phyloP scores from a whole-genome alignment of 106 monocot species.

The Platanthera guangdongensis region DNA sequence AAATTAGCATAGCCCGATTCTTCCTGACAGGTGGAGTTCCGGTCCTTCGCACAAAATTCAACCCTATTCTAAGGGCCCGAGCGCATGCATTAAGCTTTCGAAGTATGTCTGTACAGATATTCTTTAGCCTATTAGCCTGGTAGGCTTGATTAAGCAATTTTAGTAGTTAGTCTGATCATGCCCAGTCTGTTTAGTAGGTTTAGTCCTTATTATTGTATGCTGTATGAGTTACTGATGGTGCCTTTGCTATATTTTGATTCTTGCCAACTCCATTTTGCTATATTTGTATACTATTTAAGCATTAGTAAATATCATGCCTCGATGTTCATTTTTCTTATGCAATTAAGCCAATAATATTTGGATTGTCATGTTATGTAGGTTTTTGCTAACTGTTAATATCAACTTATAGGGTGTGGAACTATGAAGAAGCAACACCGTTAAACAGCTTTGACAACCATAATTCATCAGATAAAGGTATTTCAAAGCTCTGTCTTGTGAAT shows the following conservation, averaged over 20 bases:
- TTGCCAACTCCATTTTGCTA: neutral
- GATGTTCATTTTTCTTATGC: neutral
- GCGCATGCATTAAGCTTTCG: neutral
- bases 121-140: neutral
- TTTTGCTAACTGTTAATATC: neutral
- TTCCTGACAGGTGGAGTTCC: neutral
- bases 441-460: slow-evolving; percentile 82
- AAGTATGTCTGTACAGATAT: neutral
- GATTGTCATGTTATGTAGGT: neutral
- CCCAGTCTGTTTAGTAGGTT: neutral
- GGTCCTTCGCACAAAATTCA: neutral
- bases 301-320: neutral
- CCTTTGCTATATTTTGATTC: neutral
- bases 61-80: neutral
- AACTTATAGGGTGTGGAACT: slow-evolving; percentile 78
- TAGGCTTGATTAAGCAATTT: neutral
- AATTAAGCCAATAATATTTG: neutral
- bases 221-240: neutral
- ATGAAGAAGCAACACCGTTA: slow-evolving; percentile 64
- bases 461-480: slow-evolving; percentile 78
- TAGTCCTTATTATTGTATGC: neutral
- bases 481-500: slow-evolving; percentile 87
- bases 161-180: neutral
- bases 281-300: neutral
- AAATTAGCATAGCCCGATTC: neutral